phyloP scores from a whole-genome alignment of 192 early-diverging fungal genomes.

The Obelidium mucronatum region DNA sequence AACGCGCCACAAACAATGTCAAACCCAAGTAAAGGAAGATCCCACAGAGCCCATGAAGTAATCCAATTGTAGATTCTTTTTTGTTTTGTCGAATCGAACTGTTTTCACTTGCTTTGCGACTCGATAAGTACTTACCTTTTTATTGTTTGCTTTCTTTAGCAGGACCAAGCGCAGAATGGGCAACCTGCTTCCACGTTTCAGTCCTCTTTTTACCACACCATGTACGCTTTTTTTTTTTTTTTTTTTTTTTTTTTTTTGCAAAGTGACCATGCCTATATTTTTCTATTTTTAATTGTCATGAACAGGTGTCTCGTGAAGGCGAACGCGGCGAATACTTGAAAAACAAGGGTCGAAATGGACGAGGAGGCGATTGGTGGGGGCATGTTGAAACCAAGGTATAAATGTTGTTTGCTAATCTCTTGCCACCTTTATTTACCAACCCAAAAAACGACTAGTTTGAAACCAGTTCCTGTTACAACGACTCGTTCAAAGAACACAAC shows the following conservation, averaged over 20 bases:
- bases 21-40: not conserved
- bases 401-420: not conserved
- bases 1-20: not conserved
- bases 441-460: slow-evolving; percentile 8
- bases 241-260: no score
- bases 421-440: not conserved
- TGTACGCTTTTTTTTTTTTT: no score
- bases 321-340: slow-evolving; percentile 51
- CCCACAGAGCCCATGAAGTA: not conserved
- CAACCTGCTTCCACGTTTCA: slow-evolving; percentile 37
- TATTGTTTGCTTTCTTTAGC: no score
- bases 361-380: slow-evolving; percentile 55
- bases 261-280: no score
- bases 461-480: slow-evolving; percentile 42
- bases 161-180: not conserved
- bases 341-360: slow-evolving; percentile 52
- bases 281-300: slow-evolving; percentile 12
- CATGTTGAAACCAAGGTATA: slow-evolving; percentile 31
- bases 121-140: no score
- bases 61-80: no score
- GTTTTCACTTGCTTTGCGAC: no score
- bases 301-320: slow-evolving; percentile 29
- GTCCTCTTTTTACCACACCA: slow-evolving; percentile 33
- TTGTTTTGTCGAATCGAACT: no score
- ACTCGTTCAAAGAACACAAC: slow-evolving; percentile 50